Conservation (phyloP, 495 filamentous ascomycete species). For the Daldinia bambusicola region DNA sequence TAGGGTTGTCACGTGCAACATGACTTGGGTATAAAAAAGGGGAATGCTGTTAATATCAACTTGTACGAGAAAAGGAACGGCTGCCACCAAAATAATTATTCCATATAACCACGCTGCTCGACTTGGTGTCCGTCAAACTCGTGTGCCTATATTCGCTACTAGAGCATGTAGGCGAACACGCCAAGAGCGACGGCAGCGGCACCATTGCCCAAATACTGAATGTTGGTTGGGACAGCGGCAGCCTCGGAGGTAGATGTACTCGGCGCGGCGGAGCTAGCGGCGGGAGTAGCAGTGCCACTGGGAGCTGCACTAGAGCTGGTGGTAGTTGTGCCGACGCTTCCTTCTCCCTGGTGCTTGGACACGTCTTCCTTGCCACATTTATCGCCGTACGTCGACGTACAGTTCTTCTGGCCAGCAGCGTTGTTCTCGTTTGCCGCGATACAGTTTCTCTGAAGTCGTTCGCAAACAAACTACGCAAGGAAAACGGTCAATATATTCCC, state of each 20-base stretch:
- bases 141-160: conserved; percentile 32
- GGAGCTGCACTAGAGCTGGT: conserved; percentile 34
- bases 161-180: conserved; percentile 51
- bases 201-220: conserved; percentile 50
- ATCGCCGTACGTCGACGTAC: conserved; percentile 43
- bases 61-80: conserved; percentile 19
- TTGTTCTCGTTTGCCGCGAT: conserved; percentile 46
- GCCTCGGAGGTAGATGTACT: conserved; percentile 37
- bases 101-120: conserved; percentile 9
- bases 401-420: conserved; percentile 50
- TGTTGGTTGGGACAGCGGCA: conserved; percentile 48
- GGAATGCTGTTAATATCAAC: conserved; percentile 7
- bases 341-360: conserved; percentile 47
- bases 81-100: conserved; percentile 22
- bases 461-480: conserved; percentile 49
- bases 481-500: conserved; percentile 16
- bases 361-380: conserved; percentile 52
- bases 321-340: conserved; percentile 38
- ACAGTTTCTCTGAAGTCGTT: conserved; percentile 48
- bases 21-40: conserved; percentile 37
- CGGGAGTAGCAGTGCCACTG: neutral
- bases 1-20: conserved; percentile 41
- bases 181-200: conserved; percentile 51
- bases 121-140: conserved; percentile 8
- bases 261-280: conserved; percentile 16